Evolutionary conservation across 2,329 filamentous ascomycete genomes (phyloP).

Genomic region (Trichoderma brevicompactum): DNA sequence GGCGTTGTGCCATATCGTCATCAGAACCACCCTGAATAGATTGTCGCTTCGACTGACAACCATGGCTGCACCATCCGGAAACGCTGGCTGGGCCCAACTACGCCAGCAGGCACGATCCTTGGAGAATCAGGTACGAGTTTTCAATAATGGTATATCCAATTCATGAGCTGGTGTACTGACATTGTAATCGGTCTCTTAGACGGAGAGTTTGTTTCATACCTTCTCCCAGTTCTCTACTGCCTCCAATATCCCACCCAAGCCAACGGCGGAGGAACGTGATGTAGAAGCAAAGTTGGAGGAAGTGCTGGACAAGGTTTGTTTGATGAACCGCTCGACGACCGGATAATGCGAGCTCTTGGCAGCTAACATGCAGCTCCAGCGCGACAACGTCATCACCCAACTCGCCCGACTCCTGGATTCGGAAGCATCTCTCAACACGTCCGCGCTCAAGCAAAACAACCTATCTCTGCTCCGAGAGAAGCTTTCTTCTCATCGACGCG

Average conservation of each 20-base stretch:
- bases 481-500: conserved; percentile 81
- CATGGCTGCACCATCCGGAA: conserved; percentile 60
- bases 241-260: conserved; percentile 77
- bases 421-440: conserved; percentile 82
- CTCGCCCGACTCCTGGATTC: conserved; percentile 90
- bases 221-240: conserved; percentile 91
- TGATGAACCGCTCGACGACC: neutral
- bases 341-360: neutral
- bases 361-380: conserved; percentile 53
- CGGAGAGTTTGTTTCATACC: conserved; percentile 78
- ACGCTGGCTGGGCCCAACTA: conserved; percentile 85
- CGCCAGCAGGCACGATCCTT: conserved; percentile 88
- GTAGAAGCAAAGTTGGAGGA: conserved; percentile 84
- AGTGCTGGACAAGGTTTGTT: conserved; percentile 74
- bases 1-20: conserved; percentile 23
- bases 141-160: neutral
- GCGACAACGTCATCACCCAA: conserved; percentile 79
- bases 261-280: conserved; percentile 80
- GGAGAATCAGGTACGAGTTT: conserved; percentile 78
- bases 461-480: conserved; percentile 89
- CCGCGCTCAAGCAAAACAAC: conserved; percentile 96
- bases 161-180: neutral
- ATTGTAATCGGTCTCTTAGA: conserved; percentile 56
- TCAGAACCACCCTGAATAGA: conserved; percentile 14
- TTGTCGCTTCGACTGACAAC: conserved; percentile 22